phyloP scores from a whole-genome alignment of 2,329 filamentous ascomycete genomes.

The Cytospora schulzeri region DNA sequence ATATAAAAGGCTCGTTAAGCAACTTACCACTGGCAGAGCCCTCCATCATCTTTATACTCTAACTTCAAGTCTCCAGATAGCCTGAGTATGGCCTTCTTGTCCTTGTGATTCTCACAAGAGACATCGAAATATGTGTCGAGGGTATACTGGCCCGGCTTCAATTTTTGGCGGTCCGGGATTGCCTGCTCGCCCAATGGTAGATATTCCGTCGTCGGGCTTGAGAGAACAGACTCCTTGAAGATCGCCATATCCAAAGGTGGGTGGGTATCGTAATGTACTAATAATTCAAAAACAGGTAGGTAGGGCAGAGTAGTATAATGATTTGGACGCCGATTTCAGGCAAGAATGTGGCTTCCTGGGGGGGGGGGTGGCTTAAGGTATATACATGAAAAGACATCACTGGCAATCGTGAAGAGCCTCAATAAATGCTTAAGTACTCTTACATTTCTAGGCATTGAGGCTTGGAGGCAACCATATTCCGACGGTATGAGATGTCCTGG shows the following conservation, averaged over 20 bases:
- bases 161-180: not conserved
- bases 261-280: not conserved
- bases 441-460: constrained; percentile 12
- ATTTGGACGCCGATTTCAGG: not conserved
- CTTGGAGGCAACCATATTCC: constrained; percentile 8
- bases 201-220: constrained; percentile 4
- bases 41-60: constrained; percentile 9
- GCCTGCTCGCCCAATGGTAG: not conserved
- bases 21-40: constrained; percentile 4
- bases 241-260: not conserved
- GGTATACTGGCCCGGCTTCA: constrained; percentile 8
- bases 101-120: constrained; percentile 10
- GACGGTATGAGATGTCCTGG: constrained; percentile 9
- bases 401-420: constrained; percentile 5
- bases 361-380: not conserved
- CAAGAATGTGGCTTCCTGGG: not conserved
- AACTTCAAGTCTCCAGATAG: constrained; percentile 1
- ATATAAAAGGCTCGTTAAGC: not conserved
- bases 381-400: not conserved
- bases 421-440: not conserved
- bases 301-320: constrained; percentile 1
- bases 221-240: constrained; percentile 3
- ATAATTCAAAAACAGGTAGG: not conserved
- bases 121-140: constrained; percentile 9
- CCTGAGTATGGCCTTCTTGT: constrained; percentile 5